Percentiles rank a stretch among this genome's conserved stretches.
These are phyloP conservation scores for Trichoderma hamatum DNA, from an alignment of 2,329 filamentous ascomycete species.

Conservation along the genomic window DNA sequence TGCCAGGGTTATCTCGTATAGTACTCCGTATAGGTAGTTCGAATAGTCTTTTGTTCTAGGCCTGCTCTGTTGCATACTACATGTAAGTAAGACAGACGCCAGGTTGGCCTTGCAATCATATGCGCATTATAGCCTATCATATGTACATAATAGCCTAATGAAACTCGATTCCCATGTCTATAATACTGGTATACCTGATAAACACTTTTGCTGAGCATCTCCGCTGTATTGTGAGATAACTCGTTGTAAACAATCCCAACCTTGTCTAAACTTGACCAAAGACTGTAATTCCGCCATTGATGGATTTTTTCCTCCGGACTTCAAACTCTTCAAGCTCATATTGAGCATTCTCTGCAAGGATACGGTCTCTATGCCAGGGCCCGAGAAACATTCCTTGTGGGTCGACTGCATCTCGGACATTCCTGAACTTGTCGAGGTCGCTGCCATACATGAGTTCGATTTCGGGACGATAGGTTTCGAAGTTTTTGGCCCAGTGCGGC, in stretches of 20 bases:
- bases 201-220: neutral
- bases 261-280: constrained; percentile 13
- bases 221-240: neutral
- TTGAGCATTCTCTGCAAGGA: constrained; percentile 49
- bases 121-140: constrained; percentile 14
- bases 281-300: constrained; percentile 35
- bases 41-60: neutral
- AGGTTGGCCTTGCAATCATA: constrained; percentile 1
- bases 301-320: constrained; percentile 33
- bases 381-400: constrained; percentile 87
- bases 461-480: constrained; percentile 62
- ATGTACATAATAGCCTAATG: constrained; percentile 15
- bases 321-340: constrained; percentile 46
- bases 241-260: neutral
- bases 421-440: constrained; percentile 67
- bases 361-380: constrained; percentile 79
- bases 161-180: constrained; percentile 5
- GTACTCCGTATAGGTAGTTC: neutral
- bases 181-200: neutral
- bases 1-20: neutral
- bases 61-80: neutral
- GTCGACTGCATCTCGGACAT: constrained; percentile 70
- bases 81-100: neutral
- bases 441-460: constrained; percentile 70
- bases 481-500: constrained; percentile 95